Conservation (phyloP, 2,329 filamentous ascomycete species). For the Aspergillus viridinutans region DNA sequence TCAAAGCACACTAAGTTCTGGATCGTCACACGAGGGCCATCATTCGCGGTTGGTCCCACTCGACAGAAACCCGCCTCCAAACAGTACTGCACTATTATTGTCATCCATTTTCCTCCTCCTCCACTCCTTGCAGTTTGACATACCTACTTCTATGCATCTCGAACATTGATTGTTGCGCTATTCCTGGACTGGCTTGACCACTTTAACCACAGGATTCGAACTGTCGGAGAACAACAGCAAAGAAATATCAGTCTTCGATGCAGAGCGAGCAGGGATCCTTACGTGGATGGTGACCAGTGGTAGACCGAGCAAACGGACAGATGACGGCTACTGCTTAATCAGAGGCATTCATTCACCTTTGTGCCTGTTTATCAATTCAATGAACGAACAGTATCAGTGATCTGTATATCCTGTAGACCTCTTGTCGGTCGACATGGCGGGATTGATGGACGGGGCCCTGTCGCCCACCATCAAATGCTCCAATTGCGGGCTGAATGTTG, state of each 20-base stretch:
- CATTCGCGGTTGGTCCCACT: not conserved
- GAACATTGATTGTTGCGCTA: slow-evolving; percentile 3
- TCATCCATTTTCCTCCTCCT: not conserved
- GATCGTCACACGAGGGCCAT: not conserved
- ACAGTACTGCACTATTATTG: not conserved
- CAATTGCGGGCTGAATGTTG: slow-evolving; percentile 69
- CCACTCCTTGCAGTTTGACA: not conserved
- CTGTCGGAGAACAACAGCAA: not conserved
- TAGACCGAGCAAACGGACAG: not conserved
- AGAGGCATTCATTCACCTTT: not conserved
- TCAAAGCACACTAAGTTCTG: not conserved
- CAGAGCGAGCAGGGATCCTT: not conserved
- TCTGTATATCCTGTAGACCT: slow-evolving; percentile 37
- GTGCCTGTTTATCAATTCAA: slow-evolving; percentile 6
- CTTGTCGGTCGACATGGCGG: slow-evolving; percentile 37
- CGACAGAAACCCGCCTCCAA: not conserved
- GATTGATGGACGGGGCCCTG: slow-evolving; percentile 58
- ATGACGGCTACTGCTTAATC: not conserved
- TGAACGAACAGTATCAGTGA: slow-evolving; percentile 6
- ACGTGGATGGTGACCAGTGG: not conserved
- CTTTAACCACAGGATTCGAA: no score
- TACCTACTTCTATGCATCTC: slow-evolving; percentile 3
- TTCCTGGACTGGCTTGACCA: no score
- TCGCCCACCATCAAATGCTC: slow-evolving; percentile 87
- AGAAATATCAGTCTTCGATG: not conserved